phyloP scores from a whole-genome alignment of 495 filamentous ascomycete species.

The Chaetomium tenue region DNA sequence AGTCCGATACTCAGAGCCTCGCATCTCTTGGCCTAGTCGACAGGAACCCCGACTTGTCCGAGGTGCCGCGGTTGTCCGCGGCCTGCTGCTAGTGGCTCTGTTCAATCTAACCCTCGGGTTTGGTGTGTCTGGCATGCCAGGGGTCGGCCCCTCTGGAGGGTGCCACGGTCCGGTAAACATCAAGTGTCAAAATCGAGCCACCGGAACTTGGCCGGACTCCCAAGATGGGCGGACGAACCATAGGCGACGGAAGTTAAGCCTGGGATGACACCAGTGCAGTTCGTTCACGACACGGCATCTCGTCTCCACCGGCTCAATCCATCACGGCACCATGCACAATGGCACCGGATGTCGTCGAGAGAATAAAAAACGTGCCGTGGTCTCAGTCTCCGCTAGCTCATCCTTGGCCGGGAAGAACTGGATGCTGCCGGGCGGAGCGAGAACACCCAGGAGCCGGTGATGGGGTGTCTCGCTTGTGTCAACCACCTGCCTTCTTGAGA shows the following conservation, averaged over 20 bases:
- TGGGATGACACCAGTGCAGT: background rate
- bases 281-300: slow-evolving; percentile 10
- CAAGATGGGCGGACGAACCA: background rate
- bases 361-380: slow-evolving; percentile 16
- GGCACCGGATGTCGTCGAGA: slow-evolving; percentile 12
- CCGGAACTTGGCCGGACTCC: background rate
- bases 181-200: background rate
- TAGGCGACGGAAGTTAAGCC: background rate
- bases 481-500: slow-evolving; percentile 29
- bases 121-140: background rate
- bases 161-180: background rate
- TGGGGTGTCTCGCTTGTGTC: slow-evolving; percentile 8
- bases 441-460: slow-evolving; percentile 14
- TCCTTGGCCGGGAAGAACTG: slow-evolving; percentile 7
- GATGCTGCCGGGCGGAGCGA: slow-evolving; percentile 18
- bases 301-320: slow-evolving; percentile 27
- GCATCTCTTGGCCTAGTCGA: slow-evolving; percentile 24
- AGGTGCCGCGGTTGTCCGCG: slow-evolving; percentile 1
- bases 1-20: slow-evolving; percentile 14
- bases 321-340: slow-evolving; percentile 16
- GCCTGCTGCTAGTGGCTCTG: slow-evolving; percentile 9
- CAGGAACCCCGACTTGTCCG: slow-evolving; percentile 4
- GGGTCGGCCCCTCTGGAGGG: background rate
- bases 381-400: slow-evolving; percentile 17
- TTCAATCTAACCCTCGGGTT: slow-evolving; percentile 5